Evolutionary conservation across 1,284 basidiomycete species (phyloP).

Genomic region (Malassezia cuniculi): DNA sequence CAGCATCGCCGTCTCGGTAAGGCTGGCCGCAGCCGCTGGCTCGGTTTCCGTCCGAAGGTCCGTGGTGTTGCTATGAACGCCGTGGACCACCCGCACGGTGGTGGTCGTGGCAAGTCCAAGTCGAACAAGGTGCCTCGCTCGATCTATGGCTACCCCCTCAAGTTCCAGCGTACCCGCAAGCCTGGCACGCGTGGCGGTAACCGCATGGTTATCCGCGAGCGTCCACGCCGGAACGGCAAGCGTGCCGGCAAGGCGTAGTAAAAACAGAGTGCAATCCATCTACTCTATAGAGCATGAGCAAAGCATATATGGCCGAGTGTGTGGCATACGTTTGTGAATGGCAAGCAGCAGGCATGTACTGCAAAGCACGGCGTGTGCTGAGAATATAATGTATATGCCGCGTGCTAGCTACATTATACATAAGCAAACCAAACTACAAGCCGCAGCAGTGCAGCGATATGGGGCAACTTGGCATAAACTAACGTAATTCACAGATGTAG

Average conservation of each 20-base stretch:
- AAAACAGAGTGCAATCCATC: too few species aligned
- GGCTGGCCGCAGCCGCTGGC: constrained; percentile 76
- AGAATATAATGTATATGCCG: too few species aligned
- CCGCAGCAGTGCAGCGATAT: too few species aligned
- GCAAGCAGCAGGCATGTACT: too few species aligned
- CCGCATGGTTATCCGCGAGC: constrained; percentile 79
- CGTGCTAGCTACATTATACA: too few species aligned
- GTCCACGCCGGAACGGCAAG: constrained; percentile 72
- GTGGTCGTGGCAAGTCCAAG: constrained; percentile 94
- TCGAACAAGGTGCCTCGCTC: constrained; percentile 55
- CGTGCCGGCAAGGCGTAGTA: constrained; percentile 33
- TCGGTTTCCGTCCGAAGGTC: constrained; percentile 73
- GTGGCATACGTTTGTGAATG: too few species aligned
- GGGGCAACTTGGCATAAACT: too few species aligned
- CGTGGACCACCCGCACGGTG: constrained; percentile 90
- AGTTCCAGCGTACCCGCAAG: constrained; percentile 81
- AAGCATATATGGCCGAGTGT: too few species aligned
- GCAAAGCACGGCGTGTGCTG: too few species aligned
- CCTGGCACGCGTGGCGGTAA: constrained; percentile 74
- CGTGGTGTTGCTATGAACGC: constrained; percentile 98
- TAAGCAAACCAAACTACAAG: too few species aligned
- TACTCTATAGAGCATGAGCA: too few species aligned
- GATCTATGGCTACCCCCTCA: constrained; percentile 79
- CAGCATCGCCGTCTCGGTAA: constrained; percentile 75
- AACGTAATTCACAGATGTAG: too few species aligned